These are phyloP conservation scores for Xenosphaeropsis pyriputrescens DNA, from an alignment of 2,329 filamentous ascomycete species.

Conservation along the genomic window DNA sequence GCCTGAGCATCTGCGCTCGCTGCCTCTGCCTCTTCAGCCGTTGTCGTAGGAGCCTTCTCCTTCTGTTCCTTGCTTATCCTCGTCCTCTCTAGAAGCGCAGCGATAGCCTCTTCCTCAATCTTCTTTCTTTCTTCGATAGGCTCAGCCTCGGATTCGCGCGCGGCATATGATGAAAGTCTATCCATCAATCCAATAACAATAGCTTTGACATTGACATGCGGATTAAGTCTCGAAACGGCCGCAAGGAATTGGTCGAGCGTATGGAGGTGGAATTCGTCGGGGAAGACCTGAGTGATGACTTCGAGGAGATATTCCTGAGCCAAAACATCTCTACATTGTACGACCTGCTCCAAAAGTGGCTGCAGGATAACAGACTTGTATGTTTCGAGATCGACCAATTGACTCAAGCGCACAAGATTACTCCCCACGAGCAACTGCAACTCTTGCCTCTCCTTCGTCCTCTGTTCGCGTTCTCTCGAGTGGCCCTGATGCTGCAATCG, in stretches of 20 bases:
- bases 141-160: conserved; percentile 65
- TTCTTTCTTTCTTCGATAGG: conserved; percentile 57
- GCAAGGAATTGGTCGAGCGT: conserved; percentile 91
- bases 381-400: conserved; percentile 84
- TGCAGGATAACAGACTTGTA: conserved; percentile 86
- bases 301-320: conserved; percentile 96
- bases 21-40: conserved; percentile 15
- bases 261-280: conserved; percentile 94
- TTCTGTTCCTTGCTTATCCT: conserved; percentile 45
- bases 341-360: conserved; percentile 87
- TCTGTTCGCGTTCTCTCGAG: conserved; percentile 82
- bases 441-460: conserved; percentile 89
- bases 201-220: conserved; percentile 92
- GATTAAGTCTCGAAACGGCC: conserved; percentile 83
- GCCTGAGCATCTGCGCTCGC: conserved; percentile 11
- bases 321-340: conserved; percentile 91
- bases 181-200: conserved; percentile 99
- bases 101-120: conserved; percentile 72
- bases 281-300: conserved; percentile 97
- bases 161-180: conserved; percentile 84
- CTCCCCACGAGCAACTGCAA: conserved; percentile 90
- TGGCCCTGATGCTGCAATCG: conserved; percentile 94
- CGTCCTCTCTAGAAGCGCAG: conserved; percentile 63
- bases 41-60: conserved; percentile 7
- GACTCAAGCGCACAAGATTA: conserved; percentile 88